Evolutionary conservation across 2,329 filamentous ascomycete genomes (phyloP), one percentile per base, ranked within the genome.

Genomic region (Paracoccidioides lutzii): DNA sequence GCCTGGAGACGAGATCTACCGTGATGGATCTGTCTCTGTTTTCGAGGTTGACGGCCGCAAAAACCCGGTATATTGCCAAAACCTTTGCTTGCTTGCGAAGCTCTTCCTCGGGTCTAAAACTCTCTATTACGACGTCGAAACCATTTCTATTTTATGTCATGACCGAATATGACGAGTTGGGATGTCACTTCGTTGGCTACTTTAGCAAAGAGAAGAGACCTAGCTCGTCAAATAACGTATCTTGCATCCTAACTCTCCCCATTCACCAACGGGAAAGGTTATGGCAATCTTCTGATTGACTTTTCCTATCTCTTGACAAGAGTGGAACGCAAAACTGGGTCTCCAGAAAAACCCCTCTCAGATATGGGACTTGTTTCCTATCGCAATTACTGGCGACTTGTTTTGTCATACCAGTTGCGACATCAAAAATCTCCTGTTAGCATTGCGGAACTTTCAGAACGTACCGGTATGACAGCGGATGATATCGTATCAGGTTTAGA

Each of bases 81-180:
- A 98, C 63, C 79, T 98, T 4, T 98, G 93, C 70, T 76, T 98
- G 8, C 77, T 98, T 14, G 93, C 87, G 28, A 98, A 98, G 67
- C 88, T 97, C 73, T 98, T 98, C 68, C 79, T 98, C 41, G 93
- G 95, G 62, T 94, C 96, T 70, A 98, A 98, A 72, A 97, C 93
- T 4, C 82, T 98, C 6, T 98, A 96, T 76, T 98, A 98, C 74
- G 93, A 98, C 64, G 93, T 98, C n/a, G 93, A 98, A 98, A 61
- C 93, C 93, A 0, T 98, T 98, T 68, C 75, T 98, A 40, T 98
- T 98, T 75, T 98, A 98, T 72, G 91, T 95, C 70, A 96, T 98
- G 91, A 88, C 88, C 32, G 85, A 84, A 43, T 83, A 87, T 62
- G 88, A 90, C 60, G 89, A 95, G 52, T 85, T 90, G 64, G 93